Conservation (phyloP, 345 rosid species). For the Brassica carinata region DNA sequence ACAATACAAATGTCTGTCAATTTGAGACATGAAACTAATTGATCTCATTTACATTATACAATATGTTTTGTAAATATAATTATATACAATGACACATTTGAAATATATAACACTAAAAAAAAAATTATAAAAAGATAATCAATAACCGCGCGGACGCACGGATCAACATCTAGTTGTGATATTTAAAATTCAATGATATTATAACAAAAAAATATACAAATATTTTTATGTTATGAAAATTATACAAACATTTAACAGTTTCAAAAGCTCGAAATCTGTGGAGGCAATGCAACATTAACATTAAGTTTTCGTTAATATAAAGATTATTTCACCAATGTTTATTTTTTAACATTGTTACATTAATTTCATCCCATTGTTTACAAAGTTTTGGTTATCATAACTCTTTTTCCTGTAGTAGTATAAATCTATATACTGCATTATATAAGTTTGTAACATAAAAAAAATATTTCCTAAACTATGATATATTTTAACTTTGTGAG, state of each 20-base stretch:
- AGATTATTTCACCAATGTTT: neutral
- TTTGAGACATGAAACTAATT: no score
- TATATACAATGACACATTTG: no score
- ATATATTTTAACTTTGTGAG: neutral
- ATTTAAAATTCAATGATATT: no score
- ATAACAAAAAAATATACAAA: neutral
- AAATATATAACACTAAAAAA: no score
- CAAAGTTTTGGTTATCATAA: neutral
- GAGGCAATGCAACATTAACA: neutral
- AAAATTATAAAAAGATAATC: no score
- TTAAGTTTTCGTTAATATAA: neutral
- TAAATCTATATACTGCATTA: neutral
- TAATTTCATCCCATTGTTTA: neutral
- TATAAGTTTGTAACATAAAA: neutral
- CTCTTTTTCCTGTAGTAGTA: neutral
- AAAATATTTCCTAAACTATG: no score
- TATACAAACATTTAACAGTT: neutral
- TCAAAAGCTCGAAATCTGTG: neutral
- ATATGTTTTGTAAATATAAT: no score
- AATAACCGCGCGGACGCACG: no score
- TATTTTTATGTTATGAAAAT: neutral
- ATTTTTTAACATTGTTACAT: neutral
- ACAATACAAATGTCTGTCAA: no score
- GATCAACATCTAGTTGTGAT: no score
- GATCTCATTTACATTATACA: no score